Conservation (phyloP, 2,329 filamentous ascomycete genomes). For the Calonectria hawksworthii region DNA sequence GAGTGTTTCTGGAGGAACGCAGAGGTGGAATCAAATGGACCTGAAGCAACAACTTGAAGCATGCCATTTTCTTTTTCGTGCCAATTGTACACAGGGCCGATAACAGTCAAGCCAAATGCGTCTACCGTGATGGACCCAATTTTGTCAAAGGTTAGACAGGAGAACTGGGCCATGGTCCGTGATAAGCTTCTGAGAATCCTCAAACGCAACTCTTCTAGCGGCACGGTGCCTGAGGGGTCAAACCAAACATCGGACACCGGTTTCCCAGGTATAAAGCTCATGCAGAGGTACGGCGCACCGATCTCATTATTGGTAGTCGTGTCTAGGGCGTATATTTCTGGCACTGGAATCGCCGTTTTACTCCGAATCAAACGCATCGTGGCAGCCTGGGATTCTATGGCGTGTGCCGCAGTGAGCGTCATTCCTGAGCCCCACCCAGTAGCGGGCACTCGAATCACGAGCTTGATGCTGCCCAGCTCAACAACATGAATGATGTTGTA, state of each 20-base stretch:
- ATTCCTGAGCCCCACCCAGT: not conserved
- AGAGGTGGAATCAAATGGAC: not conserved
- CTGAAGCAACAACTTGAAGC: not conserved
- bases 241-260: constrained; percentile 7
- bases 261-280: constrained; percentile 1
- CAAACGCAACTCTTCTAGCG: not conserved
- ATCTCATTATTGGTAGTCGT: constrained; percentile 15
- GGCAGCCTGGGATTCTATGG: constrained; percentile 16
- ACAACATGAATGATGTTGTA: constrained; percentile 7
- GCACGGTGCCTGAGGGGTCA: not conserved
- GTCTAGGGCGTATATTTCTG: constrained; percentile 5
- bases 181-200: not conserved
- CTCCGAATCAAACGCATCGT: constrained; percentile 14
- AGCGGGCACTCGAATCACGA: constrained; percentile 17
- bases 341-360: constrained; percentile 1
- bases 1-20: not conserved
- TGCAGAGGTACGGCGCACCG: constrained; percentile 20
- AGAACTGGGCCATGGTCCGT: constrained; percentile 7
- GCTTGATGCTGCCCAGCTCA: constrained; percentile 2
- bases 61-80: not conserved
- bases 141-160: not conserved
- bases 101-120: not conserved
- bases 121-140: not conserved
- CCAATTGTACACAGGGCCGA: not conserved
- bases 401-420: not conserved